These are phyloP conservation scores for Brassica rapa DNA, from an alignment of 345 rosid species.

Conservation along the genomic window DNA sequence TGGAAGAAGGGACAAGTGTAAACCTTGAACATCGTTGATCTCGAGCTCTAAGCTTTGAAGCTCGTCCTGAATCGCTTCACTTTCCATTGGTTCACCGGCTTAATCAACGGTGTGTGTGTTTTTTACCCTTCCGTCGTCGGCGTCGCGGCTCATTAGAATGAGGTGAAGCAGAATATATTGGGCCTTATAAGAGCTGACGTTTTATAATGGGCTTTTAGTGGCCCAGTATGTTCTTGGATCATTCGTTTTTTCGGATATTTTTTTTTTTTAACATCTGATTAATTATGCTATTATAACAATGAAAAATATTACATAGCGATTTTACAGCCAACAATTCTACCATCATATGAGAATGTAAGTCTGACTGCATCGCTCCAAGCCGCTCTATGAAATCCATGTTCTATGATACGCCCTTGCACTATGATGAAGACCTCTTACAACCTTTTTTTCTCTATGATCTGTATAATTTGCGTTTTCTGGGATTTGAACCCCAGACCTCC, in stretches of 20 bases:
- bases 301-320: too few relatives aligned
- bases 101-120: background rate
- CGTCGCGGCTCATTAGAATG: background rate
- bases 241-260: background rate
- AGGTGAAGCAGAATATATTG: background rate
- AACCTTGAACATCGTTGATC: slow-evolving; percentile 72
- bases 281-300: too few relatives aligned
- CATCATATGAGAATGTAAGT: too few relatives aligned
- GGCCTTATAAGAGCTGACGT: background rate
- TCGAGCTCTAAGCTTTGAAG: slow-evolving; percentile 60
- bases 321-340: too few relatives aligned
- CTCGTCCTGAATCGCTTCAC: slow-evolving; percentile 56
- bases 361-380: too few relatives aligned
- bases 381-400: too few relatives aligned
- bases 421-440: too few relatives aligned
- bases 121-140: background rate
- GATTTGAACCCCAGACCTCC: too few relatives aligned
- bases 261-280: too few relatives aligned
- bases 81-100: slow-evolving; percentile 48
- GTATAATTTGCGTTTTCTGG: too few relatives aligned
- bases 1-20: background rate
- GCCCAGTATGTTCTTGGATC: background rate
- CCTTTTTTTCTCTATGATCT: too few relatives aligned
- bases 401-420: too few relatives aligned
- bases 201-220: background rate